Conservation (phyloP, 306 rosid species). For the Betula pendula region DNA sequence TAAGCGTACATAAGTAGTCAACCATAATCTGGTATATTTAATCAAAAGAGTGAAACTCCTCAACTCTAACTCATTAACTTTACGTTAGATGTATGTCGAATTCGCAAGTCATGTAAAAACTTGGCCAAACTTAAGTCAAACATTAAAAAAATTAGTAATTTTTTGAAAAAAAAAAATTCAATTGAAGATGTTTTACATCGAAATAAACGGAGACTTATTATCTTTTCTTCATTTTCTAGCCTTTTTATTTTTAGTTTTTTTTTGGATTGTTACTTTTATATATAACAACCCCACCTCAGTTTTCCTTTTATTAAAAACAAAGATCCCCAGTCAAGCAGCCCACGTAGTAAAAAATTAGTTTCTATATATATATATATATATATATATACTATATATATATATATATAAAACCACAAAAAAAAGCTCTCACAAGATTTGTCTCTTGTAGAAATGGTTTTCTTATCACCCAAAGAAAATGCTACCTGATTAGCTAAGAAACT, state of each 20-base stretch:
- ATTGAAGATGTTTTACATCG: neutral
- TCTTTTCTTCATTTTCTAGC: neutral
- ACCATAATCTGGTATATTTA: too few species aligned
- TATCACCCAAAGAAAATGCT: constrained; percentile 26
- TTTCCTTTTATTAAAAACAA: too few species aligned
- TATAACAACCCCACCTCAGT: too few species aligned
- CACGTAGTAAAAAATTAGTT: constrained; percentile 1
- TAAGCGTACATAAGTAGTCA: too few species aligned
- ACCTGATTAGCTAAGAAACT: constrained; percentile 21
- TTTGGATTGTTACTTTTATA: too few species aligned
- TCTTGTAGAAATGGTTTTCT: constrained; percentile 17
- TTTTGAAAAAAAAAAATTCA: too few species aligned
- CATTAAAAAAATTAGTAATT: too few species aligned
- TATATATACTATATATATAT: neutral
- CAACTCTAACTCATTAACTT: too few species aligned
- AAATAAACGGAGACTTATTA: neutral
- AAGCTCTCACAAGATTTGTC: constrained; percentile 40
- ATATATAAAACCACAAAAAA: constrained; percentile 2
- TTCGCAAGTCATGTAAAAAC: too few species aligned
- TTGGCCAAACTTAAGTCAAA: too few species aligned
- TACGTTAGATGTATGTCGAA: too few species aligned
- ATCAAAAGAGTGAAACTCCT: too few species aligned
- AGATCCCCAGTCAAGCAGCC: constrained; percentile 25
- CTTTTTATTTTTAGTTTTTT: neutral
- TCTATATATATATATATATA: neutral